These are phyloP conservation scores for Cardiospermum halicacabum DNA, from an alignment of 345 rosid genomes.

Conservation along the genomic window DNA sequence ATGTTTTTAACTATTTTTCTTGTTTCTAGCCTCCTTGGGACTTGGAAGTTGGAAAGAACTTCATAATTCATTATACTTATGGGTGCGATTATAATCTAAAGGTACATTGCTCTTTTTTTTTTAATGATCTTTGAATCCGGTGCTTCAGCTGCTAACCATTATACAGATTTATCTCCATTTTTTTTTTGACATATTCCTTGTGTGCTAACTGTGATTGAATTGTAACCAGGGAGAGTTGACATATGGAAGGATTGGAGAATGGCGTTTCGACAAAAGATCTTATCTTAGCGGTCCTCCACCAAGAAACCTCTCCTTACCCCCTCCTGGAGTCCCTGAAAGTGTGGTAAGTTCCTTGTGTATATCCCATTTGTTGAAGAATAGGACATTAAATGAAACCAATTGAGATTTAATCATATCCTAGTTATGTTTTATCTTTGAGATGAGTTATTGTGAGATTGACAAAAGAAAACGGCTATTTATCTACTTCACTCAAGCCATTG, in stretches of 20 bases:
- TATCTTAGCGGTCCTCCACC: constrained; percentile 66
- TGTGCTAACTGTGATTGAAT: background rate
- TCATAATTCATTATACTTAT: constrained; percentile 69
- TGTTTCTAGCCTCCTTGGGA: constrained; percentile 79
- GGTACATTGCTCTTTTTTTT: constrained; percentile 27
- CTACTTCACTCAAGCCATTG: background rate
- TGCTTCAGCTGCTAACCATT: background rate
- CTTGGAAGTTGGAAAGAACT: constrained; percentile 53
- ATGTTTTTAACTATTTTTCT: background rate
- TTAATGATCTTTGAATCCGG: constrained; percentile 2
- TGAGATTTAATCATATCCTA: background rate
- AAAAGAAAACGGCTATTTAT: background rate
- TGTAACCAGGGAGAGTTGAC: constrained; percentile 53
- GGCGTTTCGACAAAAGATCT: constrained; percentile 80
- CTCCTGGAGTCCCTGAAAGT: constrained; percentile 77
- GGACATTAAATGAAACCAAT: background rate
- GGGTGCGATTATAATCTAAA: constrained; percentile 65
- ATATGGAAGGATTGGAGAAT: constrained; percentile 71
- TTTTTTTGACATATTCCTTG: constrained; percentile 1
- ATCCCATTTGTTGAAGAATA: background rate
- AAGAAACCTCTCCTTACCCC: constrained; percentile 65
- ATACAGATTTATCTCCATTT: background rate
- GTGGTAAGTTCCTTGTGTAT: constrained; percentile 43
- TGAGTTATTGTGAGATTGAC: background rate
- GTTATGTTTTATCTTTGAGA: background rate